phyloP scores from a whole-genome alignment of 2,329 filamentous ascomycete species.

The Penicillium sp. region DNA sequence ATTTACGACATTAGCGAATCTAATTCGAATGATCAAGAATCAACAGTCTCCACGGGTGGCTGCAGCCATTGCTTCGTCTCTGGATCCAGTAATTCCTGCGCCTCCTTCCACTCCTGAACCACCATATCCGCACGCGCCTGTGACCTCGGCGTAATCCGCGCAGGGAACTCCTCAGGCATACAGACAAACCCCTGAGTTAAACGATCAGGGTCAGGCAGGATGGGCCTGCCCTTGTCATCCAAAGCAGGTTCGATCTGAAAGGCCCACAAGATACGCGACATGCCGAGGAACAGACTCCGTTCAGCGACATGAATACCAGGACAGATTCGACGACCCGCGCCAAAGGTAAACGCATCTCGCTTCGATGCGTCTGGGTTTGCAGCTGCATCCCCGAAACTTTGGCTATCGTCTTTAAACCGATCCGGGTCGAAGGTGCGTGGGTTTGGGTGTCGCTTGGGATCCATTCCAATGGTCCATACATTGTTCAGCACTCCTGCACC shows the following conservation, averaged over 20 bases:
- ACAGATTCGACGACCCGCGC: constrained; percentile 54
- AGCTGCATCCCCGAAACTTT: constrained; percentile 32
- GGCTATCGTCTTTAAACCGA: constrained; percentile 31
- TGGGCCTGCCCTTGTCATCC: constrained; percentile 28
- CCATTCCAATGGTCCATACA: constrained; percentile 43
- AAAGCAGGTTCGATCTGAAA: constrained; percentile 38
- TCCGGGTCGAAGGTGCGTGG: constrained; percentile 40
- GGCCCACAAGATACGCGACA: constrained; percentile 48
- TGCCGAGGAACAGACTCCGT: constrained; percentile 45
- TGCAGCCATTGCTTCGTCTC: constrained; percentile 12
- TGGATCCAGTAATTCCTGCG: constrained; percentile 10
- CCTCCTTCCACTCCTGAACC: constrained; percentile 9
- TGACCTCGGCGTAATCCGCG: constrained; percentile 34
- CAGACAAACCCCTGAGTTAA: constrained; percentile 44
- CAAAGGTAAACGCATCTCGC: constrained; percentile 53
- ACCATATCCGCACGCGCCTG: constrained; percentile 26
- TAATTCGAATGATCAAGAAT: no score
- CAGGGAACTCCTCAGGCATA: constrained; percentile 41
- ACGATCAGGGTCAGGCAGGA: constrained; percentile 38
- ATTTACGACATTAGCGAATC: no score
- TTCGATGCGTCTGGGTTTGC: constrained; percentile 38
- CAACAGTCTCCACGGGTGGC: neutral
- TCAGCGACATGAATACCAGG: constrained; percentile 54
- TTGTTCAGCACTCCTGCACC: constrained; percentile 46
- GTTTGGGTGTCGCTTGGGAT: constrained; percentile 38